Conservation (phyloP, 2,329 filamentous ascomycete species). For the Xylariaceae sp. region DNA sequence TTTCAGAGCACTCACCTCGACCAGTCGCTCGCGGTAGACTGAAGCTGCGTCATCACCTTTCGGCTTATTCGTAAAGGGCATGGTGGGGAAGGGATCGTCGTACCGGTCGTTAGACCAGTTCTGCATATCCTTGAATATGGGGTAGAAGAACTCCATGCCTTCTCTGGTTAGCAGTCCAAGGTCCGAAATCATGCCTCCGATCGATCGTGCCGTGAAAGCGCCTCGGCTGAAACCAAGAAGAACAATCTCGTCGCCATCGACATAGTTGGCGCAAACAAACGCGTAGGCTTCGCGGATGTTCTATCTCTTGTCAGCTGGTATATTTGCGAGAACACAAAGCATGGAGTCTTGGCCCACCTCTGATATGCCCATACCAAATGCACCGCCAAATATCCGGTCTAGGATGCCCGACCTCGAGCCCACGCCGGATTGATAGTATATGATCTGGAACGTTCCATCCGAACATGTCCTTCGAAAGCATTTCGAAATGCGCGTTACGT, state of each 20-base stretch:
- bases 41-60: conserved; percentile 39
- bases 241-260: conserved; percentile 52
- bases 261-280: conserved; percentile 58
- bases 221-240: conserved; percentile 54
- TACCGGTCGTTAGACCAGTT: conserved; percentile 45
- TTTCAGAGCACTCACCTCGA: conserved; percentile 31
- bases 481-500: conserved; percentile 56
- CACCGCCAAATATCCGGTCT: conserved; percentile 49
- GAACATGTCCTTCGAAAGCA: conserved; percentile 48
- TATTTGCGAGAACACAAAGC: neutral
- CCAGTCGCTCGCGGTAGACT: conserved; percentile 41
- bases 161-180: conserved; percentile 49
- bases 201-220: conserved; percentile 53
- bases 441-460: conserved; percentile 52
- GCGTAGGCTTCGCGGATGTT: conserved; percentile 58
- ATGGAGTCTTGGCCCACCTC: conserved; percentile 36
- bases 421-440: conserved; percentile 57
- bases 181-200: conserved; percentile 48
- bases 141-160: conserved; percentile 50
- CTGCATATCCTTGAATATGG: conserved; percentile 53
- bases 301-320: conserved; percentile 20
- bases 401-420: conserved; percentile 47
- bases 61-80: conserved; percentile 47
- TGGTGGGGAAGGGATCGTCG: conserved; percentile 42
- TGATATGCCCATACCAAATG: conserved; percentile 50